phyloP scores from a whole-genome alignment of 1,284 basidiomycete species.

The Apiotrichum porosum region DNA sequence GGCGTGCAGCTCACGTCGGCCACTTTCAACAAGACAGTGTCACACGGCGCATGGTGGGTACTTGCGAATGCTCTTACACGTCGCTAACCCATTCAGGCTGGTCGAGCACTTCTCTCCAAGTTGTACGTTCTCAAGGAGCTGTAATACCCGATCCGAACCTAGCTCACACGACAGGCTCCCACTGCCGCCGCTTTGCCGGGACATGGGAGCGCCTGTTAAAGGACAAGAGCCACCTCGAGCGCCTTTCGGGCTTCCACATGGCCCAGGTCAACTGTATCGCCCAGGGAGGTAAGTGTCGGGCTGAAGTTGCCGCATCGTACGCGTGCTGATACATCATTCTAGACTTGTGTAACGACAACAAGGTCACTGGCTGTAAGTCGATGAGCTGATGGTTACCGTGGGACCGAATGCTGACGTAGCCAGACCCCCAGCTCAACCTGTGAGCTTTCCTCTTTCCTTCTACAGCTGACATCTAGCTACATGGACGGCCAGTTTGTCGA shows the following conservation, averaged over 20 bases:
- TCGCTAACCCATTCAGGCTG: conserved; percentile 33
- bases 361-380: conserved; percentile 59
- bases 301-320: too few species aligned
- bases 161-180: conserved; percentile 30
- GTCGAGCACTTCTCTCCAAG: conserved; percentile 49
- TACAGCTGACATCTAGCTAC: conserved; percentile 28
- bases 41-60: conserved; percentile 65
- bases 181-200: conserved; percentile 55
- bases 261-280: conserved; percentile 82
- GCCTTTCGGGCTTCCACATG: conserved; percentile 60
- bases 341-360: conserved; percentile 74
- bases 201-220: conserved; percentile 70
- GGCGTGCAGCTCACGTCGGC: conserved; percentile 57
- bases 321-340: conserved; percentile 1
- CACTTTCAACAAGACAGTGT: conserved; percentile 58
- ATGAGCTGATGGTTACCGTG: too few species aligned
- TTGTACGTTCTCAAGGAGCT: conserved; percentile 30
- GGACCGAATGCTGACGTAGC: neutral
- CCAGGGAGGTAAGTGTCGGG: conserved; percentile 71
- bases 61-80: neutral
- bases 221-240: conserved; percentile 56
- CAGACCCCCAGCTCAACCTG: conserved; percentile 70
- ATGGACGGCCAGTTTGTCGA: conserved; percentile 61
- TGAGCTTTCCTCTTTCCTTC: too few species aligned
- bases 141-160: neutral